A percentile compares a stretch with the other conserved stretches of the same genome.
Conservation (phyloP, 2,329 filamentous ascomycete species). For the Colletotrichum musicola region DNA sequence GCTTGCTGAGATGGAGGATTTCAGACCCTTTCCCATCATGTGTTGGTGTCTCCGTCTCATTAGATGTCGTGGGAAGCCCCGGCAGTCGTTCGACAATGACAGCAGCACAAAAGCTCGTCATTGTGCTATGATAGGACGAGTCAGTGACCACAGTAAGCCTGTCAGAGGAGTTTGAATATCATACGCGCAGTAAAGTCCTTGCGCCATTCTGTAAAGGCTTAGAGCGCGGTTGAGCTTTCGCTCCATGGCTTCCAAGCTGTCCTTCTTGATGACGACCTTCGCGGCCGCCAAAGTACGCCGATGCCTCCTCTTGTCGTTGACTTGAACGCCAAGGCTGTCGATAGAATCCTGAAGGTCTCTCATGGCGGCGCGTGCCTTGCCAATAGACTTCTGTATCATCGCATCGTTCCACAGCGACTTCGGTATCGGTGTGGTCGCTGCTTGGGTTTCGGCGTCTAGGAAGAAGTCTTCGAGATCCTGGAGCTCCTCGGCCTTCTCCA, state of each 20-base stretch:
- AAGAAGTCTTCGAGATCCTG: conserved; percentile 12
- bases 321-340: conserved; percentile 5
- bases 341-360: background rate
- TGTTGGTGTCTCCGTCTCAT: too few species aligned
- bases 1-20: background rate
- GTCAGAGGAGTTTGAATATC: background rate
- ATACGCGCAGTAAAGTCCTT: conserved; percentile 41
- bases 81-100: background rate
- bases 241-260: conserved; percentile 38
- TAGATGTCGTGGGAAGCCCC: background rate
- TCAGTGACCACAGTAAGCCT: background rate
- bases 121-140: background rate
- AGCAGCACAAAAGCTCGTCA: background rate
- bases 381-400: conserved; percentile 5
- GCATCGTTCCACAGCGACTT: background rate
- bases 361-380: background rate
- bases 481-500: conserved; percentile 5
- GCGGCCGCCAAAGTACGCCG: conserved; percentile 40
- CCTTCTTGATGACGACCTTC: conserved; percentile 42
- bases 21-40: background rate
- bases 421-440: background rate
- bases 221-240: conserved; percentile 38
- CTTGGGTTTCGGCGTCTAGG: background rate
- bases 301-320: conserved; percentile 35
- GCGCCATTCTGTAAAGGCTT: conserved; percentile 38